Conservation (phyloP, 2,329 filamentous ascomycete species). For the Ceratocystis harringtonii region DNA sequence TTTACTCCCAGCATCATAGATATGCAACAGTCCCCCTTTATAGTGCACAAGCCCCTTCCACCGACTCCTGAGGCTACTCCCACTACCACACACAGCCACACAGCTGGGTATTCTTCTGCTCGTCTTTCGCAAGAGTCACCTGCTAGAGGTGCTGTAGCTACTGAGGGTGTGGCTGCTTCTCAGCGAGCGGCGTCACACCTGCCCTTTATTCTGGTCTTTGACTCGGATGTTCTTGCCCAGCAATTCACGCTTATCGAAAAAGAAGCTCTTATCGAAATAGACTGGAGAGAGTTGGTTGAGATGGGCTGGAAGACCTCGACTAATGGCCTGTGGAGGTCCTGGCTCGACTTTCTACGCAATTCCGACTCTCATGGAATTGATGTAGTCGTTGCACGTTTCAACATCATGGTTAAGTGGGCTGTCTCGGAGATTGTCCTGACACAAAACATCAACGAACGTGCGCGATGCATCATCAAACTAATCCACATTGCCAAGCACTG, state of each 20-base stretch:
- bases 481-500: slow-evolving; percentile 70
- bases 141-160: not conserved
- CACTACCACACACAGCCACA: slow-evolving; percentile 27
- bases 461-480: slow-evolving; percentile 62
- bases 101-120: slow-evolving; percentile 1
- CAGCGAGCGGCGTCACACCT: slow-evolving; percentile 40
- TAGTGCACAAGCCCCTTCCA: slow-evolving; percentile 33
- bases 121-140: not conserved
- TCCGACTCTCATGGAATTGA: slow-evolving; percentile 62
- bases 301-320: slow-evolving; percentile 64
- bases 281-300: slow-evolving; percentile 76
- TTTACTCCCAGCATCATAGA: not conserved
- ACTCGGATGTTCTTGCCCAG: slow-evolving; percentile 63
- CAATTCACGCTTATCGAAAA: slow-evolving; percentile 79
- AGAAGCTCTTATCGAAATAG: slow-evolving; percentile 70
- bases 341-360: slow-evolving; percentile 66
- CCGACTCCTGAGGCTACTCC: slow-evolving; percentile 38
- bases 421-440: slow-evolving; percentile 68
- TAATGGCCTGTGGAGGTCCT: slow-evolving; percentile 52
- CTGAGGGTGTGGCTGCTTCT: slow-evolving; percentile 24
- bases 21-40: slow-evolving; percentile 21
- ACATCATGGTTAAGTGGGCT: slow-evolving; percentile 77
- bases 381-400: slow-evolving; percentile 73
- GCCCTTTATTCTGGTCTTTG: slow-evolving; percentile 68
- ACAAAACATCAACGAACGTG: slow-evolving; percentile 54